Percentiles rank a stretch among this genome's conserved stretches.
phyloP scores from a whole-genome alignment of 2,329 filamentous ascomycete species.

The Penicillium hesseltinei region DNA sequence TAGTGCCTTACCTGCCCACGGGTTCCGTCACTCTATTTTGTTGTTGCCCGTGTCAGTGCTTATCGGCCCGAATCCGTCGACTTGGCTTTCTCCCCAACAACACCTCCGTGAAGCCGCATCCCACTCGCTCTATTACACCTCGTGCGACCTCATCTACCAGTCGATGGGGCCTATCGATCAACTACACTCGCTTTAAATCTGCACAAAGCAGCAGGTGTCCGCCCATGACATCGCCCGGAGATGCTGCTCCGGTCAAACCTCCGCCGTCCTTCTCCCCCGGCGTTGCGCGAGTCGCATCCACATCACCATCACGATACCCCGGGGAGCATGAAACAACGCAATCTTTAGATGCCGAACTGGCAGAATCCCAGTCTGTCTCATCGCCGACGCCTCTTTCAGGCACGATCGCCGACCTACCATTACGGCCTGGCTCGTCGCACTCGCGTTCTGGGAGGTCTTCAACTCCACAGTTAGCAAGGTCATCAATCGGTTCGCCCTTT shows the following conservation, averaged over 20 bases:
- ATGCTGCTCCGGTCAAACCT: constrained; percentile 65
- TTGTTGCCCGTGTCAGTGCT: constrained; percentile 6
- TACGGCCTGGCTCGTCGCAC: constrained; percentile 66
- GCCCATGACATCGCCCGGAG: constrained; percentile 67
- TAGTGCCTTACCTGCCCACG: neutral
- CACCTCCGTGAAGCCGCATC: constrained; percentile 10
- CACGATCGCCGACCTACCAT: constrained; percentile 65
- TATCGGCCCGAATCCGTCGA: constrained; percentile 16
- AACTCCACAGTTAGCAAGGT: constrained; percentile 48
- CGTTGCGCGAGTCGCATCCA: constrained; percentile 59
- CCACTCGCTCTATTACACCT: constrained; percentile 6
- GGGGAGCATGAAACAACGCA: constrained; percentile 52
- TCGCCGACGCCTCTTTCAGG: constrained; percentile 58
- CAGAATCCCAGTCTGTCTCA: constrained; percentile 56
- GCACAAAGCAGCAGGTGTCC: constrained; percentile 44
- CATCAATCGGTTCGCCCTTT: constrained; percentile 47
- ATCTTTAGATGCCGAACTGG: constrained; percentile 42
- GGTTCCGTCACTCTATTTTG: neutral
- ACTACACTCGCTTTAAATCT: constrained; percentile 17
- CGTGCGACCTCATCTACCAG: constrained; percentile 10
- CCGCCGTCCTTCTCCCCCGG: constrained; percentile 68
- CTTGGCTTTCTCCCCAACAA: constrained; percentile 20
- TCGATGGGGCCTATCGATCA: constrained; percentile 33
- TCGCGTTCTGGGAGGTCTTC: constrained; percentile 59
- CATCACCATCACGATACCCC: constrained; percentile 59